phyloP scores from a whole-genome alignment of 306 rosid genomes.

The Malus sieversii region DNA sequence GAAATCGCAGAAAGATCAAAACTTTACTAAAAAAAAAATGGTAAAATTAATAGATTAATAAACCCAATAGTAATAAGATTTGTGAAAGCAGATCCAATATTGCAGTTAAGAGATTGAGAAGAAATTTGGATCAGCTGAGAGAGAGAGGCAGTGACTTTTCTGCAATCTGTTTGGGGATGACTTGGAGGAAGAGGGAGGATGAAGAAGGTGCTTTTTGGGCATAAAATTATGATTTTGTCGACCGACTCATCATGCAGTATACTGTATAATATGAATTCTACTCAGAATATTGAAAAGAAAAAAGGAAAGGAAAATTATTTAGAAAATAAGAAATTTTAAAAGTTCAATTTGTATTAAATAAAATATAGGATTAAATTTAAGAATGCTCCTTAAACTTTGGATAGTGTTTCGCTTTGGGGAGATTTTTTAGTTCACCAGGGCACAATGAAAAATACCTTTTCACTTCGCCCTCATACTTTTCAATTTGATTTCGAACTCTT shows the following conservation, averaged over 20 bases:
- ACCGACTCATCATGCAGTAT: background rate
- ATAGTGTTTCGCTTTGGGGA: background rate
- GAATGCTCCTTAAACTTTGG: too few relatives aligned
- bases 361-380: background rate
- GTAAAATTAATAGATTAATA: background rate
- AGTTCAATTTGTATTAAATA: too few relatives aligned
- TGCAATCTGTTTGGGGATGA: background rate
- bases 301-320: background rate
- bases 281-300: background rate
- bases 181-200: background rate
- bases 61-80: background rate
- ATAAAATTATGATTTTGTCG: background rate
- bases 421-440: too few relatives aligned
- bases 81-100: background rate
- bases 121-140: background rate
- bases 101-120: background rate
- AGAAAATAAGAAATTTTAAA: too few relatives aligned
- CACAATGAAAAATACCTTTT: too few relatives aligned
- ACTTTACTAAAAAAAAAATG: background rate
- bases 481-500: background rate
- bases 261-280: background rate
- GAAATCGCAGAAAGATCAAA: background rate
- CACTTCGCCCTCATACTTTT: background rate
- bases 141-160: background rate
- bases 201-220: background rate